These are phyloP conservation scores for Aspergillus sergii DNA, from an alignment of 2,329 filamentous ascomycete genomes.

Conservation along the genomic window DNA sequence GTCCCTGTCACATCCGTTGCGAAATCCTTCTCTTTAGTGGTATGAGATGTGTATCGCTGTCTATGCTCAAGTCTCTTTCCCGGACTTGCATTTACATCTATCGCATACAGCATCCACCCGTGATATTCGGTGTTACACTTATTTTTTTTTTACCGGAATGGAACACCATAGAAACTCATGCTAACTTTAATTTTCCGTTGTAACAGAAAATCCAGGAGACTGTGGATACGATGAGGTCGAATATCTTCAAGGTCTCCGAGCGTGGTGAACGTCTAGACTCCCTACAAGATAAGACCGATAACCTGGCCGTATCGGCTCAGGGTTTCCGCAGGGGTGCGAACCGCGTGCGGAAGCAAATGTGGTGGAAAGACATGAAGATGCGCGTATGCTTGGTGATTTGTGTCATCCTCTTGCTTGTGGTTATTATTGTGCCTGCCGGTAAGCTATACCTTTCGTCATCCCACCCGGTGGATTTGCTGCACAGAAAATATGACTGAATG, in stretches of 20 bases:
- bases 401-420: conserved; percentile 84
- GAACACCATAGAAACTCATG: conserved; percentile 9
- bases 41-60: too few relatives aligned
- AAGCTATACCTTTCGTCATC: conserved; percentile 42
- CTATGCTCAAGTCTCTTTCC: not conserved
- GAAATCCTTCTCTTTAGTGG: not conserved
- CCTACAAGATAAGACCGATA: conserved; percentile 90
- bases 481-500: conserved; percentile 1
- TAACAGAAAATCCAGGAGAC: conserved; percentile 94
- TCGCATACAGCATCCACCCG: not conserved
- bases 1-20: not conserved
- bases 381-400: conserved; percentile 91
- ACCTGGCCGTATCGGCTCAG: conserved; percentile 88
- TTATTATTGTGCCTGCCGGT: conserved; percentile 95
- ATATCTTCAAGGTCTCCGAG: conserved; percentile 95
- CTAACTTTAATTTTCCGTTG: conserved; percentile 21
- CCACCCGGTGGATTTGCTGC: not conserved
- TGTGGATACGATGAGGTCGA: conserved; percentile 92
- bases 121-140: not conserved
- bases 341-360: conserved; percentile 95
- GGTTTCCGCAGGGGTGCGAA: conserved; percentile 97
- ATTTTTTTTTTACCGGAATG: not conserved
- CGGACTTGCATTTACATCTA: not conserved
- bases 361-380: conserved; percentile 99
- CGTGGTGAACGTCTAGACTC: conserved; percentile 87